These are phyloP conservation scores for Fusarium kyushuense DNA, from an alignment of 2,329 filamentous ascomycete genomes.

Conservation along the genomic window DNA sequence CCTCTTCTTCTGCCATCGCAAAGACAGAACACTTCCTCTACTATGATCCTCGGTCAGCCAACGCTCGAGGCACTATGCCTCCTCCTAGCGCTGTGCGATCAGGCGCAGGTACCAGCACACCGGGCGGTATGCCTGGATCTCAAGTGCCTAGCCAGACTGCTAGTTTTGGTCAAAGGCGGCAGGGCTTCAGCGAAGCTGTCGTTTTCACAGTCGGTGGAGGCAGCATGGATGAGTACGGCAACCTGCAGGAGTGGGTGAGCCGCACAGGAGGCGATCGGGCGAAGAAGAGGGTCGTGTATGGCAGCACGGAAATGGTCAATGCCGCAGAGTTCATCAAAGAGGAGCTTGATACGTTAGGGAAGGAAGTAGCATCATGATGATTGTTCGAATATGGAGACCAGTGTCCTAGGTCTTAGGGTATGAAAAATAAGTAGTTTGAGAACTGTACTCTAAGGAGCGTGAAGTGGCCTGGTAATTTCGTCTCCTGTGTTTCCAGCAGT, in stretches of 20 bases:
- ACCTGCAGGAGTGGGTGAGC: slow-evolving; percentile 94
- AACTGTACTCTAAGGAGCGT: no score
- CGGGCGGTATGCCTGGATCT: slow-evolving; percentile 64
- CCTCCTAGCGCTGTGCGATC: slow-evolving; percentile 74
- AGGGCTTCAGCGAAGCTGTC: slow-evolving; percentile 89
- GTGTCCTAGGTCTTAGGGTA: no score
- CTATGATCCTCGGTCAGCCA: slow-evolving; percentile 94
- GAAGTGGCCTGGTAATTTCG: no score
- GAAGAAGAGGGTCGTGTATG: slow-evolving; percentile 89
- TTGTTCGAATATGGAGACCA: background rate
- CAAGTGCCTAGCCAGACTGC: slow-evolving; percentile 75
- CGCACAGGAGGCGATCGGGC: slow-evolving; percentile 76
- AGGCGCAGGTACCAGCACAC: slow-evolving; percentile 56
- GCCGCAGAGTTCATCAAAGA: slow-evolving; percentile 58
- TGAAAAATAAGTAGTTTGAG: no score
- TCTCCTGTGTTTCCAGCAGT: no score
- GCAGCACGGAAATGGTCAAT: slow-evolving; percentile 86
- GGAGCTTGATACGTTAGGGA: no score
- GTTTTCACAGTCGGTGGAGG: slow-evolving; percentile 97
- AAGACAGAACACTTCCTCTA: slow-evolving; percentile 98
- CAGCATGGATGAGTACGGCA: slow-evolving; percentile 99
- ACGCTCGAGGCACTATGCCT: slow-evolving; percentile 91
- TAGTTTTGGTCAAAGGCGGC: slow-evolving; percentile 89
- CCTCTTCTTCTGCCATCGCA: slow-evolving; percentile 89
- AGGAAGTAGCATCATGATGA: slow-evolving; percentile 51